Base-by-base conservation (phyloP, 179 eudicot species). In the Carnegiea gigantea region DNA sequence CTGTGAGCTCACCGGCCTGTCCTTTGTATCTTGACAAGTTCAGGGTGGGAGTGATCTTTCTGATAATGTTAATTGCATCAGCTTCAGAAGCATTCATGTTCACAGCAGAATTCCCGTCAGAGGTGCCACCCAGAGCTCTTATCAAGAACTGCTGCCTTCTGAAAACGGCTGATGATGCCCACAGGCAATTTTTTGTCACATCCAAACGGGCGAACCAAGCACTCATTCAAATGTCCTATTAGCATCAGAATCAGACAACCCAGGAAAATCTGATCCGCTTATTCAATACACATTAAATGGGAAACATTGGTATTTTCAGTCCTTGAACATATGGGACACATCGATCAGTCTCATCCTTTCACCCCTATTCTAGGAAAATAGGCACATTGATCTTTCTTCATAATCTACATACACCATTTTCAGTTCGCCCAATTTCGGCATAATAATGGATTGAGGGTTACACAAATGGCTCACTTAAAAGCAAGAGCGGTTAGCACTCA, bases 1-100 rank as follows among this genome's bases (percentile, higher is more conserved):
- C 24, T 73, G 51, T 70, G 77, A 82, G 57, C 87, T 90, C 74
- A 96, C 99, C 99, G 79, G 99, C 93, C 86, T 96, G 99, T 85
- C 99, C 99, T 85, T 94, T 93, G 81, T 96, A 89, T 85, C 89
- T 87, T 67, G 88, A 78, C 67, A 82, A 86, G 75, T 92, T 93
- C 68, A 96, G 95, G 33, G 85, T 26, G 33, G 94, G 97, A 85
- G 97, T 91, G 46, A 96, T 94, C 81, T 90, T 84, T 84, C 88
- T 92, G 84, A 96, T 82, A 80, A 92, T 82, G 70, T 82, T 82
- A 64, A 88, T 33, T 75, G 93, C 90, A 79, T 94, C 97, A 79
- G 82, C 93, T 79, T 94, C 98, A 44, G 89, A 75, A 49, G 82
- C 77, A 20, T 43, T 74, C 89, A 86, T 88, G 74, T 77, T 88